phyloP scores from a whole-genome alignment of 164 flowering plant genomes.

The Sextonia rubra region DNA sequence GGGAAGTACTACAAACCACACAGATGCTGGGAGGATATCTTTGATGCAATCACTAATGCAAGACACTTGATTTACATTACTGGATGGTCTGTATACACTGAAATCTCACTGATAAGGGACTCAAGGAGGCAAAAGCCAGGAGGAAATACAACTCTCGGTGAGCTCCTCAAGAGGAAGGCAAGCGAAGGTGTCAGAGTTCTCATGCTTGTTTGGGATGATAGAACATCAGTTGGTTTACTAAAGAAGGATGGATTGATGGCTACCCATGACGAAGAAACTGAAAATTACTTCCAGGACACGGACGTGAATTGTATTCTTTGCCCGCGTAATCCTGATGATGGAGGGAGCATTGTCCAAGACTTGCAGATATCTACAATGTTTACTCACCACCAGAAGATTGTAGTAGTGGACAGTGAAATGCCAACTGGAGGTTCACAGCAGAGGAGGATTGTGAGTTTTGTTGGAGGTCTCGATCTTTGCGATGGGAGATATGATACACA shows the following conservation, averaged over 20 bases:
- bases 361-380: conserved; percentile 65
- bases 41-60: conserved; percentile 66
- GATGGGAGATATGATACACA: conserved; percentile 77
- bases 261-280: conserved; percentile 78
- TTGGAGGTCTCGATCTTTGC: conserved; percentile 80
- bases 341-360: conserved; percentile 50
- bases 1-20: conserved; percentile 54
- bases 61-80: conserved; percentile 69
- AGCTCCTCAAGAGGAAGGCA: conserved; percentile 70
- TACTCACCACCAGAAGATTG: conserved; percentile 76
- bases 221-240: conserved; percentile 53
- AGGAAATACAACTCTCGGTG: conserved; percentile 57
- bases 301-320: conserved; percentile 64
- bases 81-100: conserved; percentile 76
- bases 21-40: conserved; percentile 77
- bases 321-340: conserved; percentile 73
- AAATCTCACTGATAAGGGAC: conserved; percentile 61
- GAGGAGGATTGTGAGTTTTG: conserved; percentile 65
- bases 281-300: conserved; percentile 37
- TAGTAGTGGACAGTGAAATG: conserved; percentile 55
- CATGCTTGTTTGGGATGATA: conserved; percentile 87
- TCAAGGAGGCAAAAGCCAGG: conserved; percentile 47
- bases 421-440: conserved; percentile 27
- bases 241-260: conserved; percentile 73
- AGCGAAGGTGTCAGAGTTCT: conserved; percentile 73